Evolutionary conservation across 2,329 filamentous ascomycete species (phyloP).

Genomic region (Exophiala phaeomuriformis): DNA sequence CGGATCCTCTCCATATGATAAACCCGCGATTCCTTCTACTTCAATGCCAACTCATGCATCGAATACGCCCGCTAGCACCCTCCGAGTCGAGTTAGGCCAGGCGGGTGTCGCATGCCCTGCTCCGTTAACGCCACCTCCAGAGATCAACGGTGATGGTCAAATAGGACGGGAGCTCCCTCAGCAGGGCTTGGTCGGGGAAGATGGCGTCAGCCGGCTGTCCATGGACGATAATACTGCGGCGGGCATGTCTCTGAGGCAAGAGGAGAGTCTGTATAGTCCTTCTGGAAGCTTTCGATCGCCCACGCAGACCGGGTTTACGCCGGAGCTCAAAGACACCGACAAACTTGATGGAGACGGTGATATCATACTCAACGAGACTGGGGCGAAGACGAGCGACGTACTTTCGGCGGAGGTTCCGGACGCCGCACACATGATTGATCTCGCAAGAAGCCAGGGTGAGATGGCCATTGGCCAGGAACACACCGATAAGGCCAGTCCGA

Average conservation of each 20-base stretch:
- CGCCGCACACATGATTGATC: not conserved
- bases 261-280: slow-evolving; percentile 23
- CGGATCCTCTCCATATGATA: slow-evolving; percentile 22
- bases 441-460: not conserved
- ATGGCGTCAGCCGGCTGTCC: slow-evolving; percentile 9
- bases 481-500: not conserved
- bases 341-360: not conserved
- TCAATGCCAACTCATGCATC: slow-evolving; percentile 27
- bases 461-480: not conserved
- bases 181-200: slow-evolving; percentile 2
- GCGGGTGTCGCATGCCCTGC: slow-evolving; percentile 18
- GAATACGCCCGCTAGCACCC: slow-evolving; percentile 11
- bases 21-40: slow-evolving; percentile 9
- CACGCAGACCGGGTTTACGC: slow-evolving; percentile 3
- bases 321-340: not conserved
- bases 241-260: slow-evolving; percentile 26
- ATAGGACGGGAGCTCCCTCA: slow-evolving; percentile 2
- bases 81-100: slow-evolving; percentile 14
- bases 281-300: slow-evolving; percentile 9
- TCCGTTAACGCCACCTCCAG: slow-evolving; percentile 21
- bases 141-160: slow-evolving; percentile 11
- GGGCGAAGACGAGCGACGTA: slow-evolving; percentile 1
- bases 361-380: not conserved
- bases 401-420: not conserved
- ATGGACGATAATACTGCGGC: slow-evolving; percentile 24